Evolutionary conservation across 768 basidiomycete genomes (phyloP).

Genomic region (Rhodotorula diobovata): DNA sequence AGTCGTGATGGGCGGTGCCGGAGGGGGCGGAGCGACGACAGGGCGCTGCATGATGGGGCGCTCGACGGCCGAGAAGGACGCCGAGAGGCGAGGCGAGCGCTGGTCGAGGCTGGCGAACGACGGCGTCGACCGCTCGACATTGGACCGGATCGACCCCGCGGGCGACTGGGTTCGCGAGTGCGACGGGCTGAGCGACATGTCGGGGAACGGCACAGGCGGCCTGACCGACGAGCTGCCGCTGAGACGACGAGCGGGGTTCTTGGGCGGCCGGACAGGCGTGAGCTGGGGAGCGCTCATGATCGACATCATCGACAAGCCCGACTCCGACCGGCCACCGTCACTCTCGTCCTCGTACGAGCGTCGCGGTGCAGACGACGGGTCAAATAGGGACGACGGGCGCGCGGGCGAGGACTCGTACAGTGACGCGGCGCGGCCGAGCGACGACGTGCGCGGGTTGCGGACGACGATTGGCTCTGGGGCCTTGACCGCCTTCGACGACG

Average conservation of each 20-base stretch:
- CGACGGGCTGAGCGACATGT: not conserved
- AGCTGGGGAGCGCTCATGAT: conserved; percentile 35
- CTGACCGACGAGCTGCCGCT: not conserved
- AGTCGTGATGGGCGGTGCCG: conserved; percentile 1
- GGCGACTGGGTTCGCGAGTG: not conserved
- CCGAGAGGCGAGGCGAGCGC: not conserved
- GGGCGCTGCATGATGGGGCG: not conserved
- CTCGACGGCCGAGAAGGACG: conserved; percentile 3
- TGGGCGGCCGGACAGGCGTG: conserved; percentile 17
- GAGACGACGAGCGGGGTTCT: conserved; percentile 10
- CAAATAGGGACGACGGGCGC: not conserved
- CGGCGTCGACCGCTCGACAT: not conserved
- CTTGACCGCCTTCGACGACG: conserved; percentile 7
- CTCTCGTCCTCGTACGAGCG: not conserved
- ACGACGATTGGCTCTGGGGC: not conserved
- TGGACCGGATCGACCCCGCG: not conserved
- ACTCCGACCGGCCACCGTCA: conserved; percentile 11
- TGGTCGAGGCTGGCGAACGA: not conserved
- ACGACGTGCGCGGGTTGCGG: not conserved
- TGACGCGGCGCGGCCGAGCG: not conserved
- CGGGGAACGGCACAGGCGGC: not conserved
- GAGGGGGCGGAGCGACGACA: not conserved
- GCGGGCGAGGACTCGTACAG: not conserved
- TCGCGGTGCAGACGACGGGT: not conserved
- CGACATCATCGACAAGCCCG: conserved; percentile 11